A percentile compares a stretch with the other conserved stretches of the same genome.
These are phyloP conservation scores for Paracoccidioides brasiliensis DNA, from an alignment of 2,329 filamentous ascomycete species.

Conservation along the genomic window DNA sequence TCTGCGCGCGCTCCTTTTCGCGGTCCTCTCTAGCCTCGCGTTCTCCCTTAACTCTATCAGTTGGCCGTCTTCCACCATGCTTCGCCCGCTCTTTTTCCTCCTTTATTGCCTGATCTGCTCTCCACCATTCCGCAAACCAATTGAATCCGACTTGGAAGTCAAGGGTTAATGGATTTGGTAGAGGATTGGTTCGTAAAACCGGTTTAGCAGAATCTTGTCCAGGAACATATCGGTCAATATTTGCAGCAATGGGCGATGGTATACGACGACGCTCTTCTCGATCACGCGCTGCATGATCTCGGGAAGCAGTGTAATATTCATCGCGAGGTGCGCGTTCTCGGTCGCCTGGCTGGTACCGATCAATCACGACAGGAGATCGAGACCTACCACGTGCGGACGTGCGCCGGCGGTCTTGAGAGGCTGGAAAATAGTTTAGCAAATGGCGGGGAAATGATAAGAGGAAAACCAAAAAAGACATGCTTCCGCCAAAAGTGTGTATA, in stretches of 20 bases:
- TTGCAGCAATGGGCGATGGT: slow-evolving; percentile 43
- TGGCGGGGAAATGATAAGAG: background rate
- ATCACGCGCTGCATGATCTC: slow-evolving; percentile 34
- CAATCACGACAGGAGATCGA: slow-evolving; percentile 48
- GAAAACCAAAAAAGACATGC: background rate
- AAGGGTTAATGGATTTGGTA: slow-evolving; percentile 48
- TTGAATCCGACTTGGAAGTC: slow-evolving; percentile 56
- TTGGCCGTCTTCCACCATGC: slow-evolving; percentile 43
- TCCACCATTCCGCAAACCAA: slow-evolving; percentile 57
- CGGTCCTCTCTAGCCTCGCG: slow-evolving; percentile 50
- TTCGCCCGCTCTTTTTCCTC: slow-evolving; percentile 51
- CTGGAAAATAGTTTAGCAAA: slow-evolving; percentile 6
- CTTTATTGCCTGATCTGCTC: slow-evolving; percentile 48
- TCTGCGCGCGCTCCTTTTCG: slow-evolving; percentile 49
- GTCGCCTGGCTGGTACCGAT: slow-evolving; percentile 49
- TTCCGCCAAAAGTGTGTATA: background rate
- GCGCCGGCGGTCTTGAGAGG: slow-evolving; percentile 32
- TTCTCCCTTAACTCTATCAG: slow-evolving; percentile 46
- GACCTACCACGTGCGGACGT: slow-evolving; percentile 39
- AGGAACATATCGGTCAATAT: slow-evolving; percentile 54
- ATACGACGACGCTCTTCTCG: slow-evolving; percentile 46
- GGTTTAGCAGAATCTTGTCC: slow-evolving; percentile 45
- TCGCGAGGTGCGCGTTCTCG: slow-evolving; percentile 39
- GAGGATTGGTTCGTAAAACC: slow-evolving; percentile 41
- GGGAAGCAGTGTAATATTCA: slow-evolving; percentile 40